Evolutionary conservation across 2,329 filamentous ascomycete genomes (phyloP).

Genomic region (Pseudocercospora ulei): DNA sequence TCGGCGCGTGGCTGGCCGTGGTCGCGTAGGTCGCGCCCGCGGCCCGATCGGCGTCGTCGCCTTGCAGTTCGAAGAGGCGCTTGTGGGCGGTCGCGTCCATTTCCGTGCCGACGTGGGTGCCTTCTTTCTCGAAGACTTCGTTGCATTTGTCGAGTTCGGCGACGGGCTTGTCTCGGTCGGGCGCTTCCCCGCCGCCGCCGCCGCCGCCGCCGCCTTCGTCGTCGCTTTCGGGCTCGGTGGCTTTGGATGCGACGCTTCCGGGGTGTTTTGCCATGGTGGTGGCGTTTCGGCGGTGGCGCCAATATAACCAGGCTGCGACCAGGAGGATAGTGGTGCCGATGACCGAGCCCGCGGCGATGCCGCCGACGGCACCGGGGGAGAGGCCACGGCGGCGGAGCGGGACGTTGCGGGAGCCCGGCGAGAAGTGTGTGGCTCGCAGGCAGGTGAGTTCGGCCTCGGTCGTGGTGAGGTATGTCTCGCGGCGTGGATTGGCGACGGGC

Average conservation of each 20-base stretch:
- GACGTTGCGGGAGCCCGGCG: neutral
- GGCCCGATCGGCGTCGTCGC: neutral
- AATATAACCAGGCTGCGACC: neutral
- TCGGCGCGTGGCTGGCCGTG: too few relatives aligned
- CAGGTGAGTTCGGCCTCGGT: neutral
- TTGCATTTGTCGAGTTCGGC: slow-evolving; percentile 1
- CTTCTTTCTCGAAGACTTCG: slow-evolving; percentile 1
- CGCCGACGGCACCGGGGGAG: neutral
- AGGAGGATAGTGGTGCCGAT: neutral
- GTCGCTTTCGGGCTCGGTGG: neutral
- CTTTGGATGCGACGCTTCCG: too few relatives aligned
- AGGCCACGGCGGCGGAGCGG: neutral
- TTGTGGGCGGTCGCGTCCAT: neutral
- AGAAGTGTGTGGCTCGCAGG: neutral
- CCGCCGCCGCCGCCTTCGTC: too few relatives aligned
- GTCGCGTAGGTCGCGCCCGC: too few relatives aligned
- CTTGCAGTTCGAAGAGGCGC: slow-evolving; percentile 1
- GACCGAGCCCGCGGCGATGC: neutral
- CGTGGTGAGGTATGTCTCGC: neutral
- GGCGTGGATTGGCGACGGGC: slow-evolving; percentile 1
- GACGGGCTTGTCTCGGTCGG: neutral
- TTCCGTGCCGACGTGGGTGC: neutral
- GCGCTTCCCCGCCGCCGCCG: too few relatives aligned
- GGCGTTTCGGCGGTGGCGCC: too few relatives aligned
- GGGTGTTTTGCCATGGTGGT: too few relatives aligned